Evolutionary conservation across 1,284 basidiomycete species (phyloP).

Genomic region (Chalciporus sp.): DNA sequence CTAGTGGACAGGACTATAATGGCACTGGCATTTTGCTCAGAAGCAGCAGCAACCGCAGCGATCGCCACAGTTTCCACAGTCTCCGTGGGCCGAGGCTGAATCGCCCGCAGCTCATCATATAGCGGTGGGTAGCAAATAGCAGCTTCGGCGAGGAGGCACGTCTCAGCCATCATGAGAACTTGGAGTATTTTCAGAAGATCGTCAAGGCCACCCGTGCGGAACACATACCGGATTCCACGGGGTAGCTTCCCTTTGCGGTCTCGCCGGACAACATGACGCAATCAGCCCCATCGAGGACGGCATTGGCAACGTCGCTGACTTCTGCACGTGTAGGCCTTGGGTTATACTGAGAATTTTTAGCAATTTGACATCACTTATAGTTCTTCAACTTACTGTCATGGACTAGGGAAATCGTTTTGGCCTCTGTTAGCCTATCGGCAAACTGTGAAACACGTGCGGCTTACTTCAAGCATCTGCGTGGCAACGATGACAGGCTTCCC

Average conservation of each 20-base stretch:
- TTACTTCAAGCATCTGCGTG: conserved; percentile 98
- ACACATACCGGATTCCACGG: conserved; percentile 83
- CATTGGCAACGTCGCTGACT: conserved; percentile 97
- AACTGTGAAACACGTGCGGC: conserved; percentile 18
- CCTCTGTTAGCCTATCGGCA: conserved; percentile 14
- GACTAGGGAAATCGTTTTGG: conserved; percentile 52
- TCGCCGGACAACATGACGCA: conserved; percentile 99
- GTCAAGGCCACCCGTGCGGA: background rate
- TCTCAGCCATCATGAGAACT: conserved; percentile 99
- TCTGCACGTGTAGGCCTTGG: conserved; percentile 96
- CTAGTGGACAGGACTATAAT: conserved; percentile 97
- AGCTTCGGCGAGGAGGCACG: conserved; percentile 90
- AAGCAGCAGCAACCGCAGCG: conserved; percentile 92
- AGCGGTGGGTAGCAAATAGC: conserved; percentile 93
- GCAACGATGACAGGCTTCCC: conserved; percentile 99
- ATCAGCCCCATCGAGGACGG: conserved; percentile 95
- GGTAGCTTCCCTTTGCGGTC: conserved; percentile 95
- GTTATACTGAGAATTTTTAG: conserved; percentile 72
- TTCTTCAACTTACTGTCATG: conserved; percentile 74
- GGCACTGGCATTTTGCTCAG: conserved; percentile 91
- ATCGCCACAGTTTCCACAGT: conserved; percentile 94
- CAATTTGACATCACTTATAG: background rate
- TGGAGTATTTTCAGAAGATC: conserved; percentile 34
- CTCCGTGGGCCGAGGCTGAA: conserved; percentile 84
- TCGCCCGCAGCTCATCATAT: conserved; percentile 83